phyloP scores from a whole-genome alignment of 495 filamentous ascomycete genomes.

The Penicillium waksmanii region DNA sequence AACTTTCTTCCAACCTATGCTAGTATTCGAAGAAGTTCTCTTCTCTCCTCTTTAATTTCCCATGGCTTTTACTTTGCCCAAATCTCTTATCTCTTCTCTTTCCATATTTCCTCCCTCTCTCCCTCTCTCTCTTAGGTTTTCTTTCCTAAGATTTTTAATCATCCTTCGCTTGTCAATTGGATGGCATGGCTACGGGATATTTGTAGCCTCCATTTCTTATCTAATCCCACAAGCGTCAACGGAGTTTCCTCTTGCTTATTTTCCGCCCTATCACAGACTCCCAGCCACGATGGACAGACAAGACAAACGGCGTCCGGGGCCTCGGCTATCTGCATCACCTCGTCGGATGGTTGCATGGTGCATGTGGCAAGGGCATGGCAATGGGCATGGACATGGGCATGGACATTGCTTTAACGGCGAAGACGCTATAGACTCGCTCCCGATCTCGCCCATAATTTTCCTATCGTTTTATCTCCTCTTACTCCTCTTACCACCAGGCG shows the following conservation, averaged over 20 bases:
- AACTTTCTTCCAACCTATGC: constrained; percentile 15
- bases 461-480: not conserved
- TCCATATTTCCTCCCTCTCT: not conserved
- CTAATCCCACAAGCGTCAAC: constrained; percentile 7
- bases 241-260: not conserved
- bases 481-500: too few species aligned
- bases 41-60: not conserved
- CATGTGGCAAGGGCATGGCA: not conserved
- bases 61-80: not conserved
- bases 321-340: not conserved
- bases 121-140: not conserved
- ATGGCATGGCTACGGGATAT: constrained; percentile 29
- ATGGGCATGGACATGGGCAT: not conserved
- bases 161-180: constrained; percentile 8
- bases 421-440: not conserved
- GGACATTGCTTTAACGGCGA: not conserved
- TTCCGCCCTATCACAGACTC: not conserved
- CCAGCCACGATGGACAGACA: not conserved
- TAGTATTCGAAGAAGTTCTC: constrained; percentile 25
- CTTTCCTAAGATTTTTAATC: not conserved
- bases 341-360: not conserved
- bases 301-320: not conserved
- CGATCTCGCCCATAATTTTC: not conserved
- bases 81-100: not conserved
- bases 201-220: constrained; percentile 19